Conservation (phyloP, 1,284 basidiomycete genomes). For the Phylloporus sp. region DNA sequence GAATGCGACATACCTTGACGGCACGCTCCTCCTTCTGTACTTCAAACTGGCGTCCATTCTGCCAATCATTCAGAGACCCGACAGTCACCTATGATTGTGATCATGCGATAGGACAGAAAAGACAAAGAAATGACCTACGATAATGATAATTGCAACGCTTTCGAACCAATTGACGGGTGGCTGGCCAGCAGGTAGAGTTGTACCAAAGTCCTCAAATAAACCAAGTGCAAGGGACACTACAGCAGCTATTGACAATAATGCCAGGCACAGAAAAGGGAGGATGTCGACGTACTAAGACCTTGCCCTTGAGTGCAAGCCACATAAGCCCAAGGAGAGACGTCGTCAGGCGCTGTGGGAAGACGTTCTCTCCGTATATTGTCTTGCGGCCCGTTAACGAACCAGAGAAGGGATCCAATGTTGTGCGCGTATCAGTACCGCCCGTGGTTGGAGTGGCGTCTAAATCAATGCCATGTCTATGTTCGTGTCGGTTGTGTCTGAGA, state of each 20-base stretch:
- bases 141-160: constrained; percentile 95
- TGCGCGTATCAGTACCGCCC: constrained; percentile 36
- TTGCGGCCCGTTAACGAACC: constrained; percentile 72
- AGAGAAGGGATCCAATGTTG: constrained; percentile 46
- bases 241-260: constrained; percentile 90
- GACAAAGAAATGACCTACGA: constrained; percentile 57
- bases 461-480: background rate
- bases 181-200: constrained; percentile 61
- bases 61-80: constrained; percentile 92
- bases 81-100: constrained; percentile 70
- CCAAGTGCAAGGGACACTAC: constrained; percentile 94
- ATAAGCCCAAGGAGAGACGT: constrained; percentile 88
- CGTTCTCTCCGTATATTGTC: constrained; percentile 85
- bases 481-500: too few species aligned
- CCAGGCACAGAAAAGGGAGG: constrained; percentile 42
- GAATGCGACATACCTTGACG: constrained; percentile 71
- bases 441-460: constrained; percentile 49
- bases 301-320: constrained; percentile 96
- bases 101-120: constrained; percentile 9
- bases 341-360: constrained; percentile 78
- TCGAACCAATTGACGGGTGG: constrained; percentile 97
- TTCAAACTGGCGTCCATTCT: constrained; percentile 97
- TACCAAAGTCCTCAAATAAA: constrained; percentile 92
- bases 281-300: constrained; percentile 77
- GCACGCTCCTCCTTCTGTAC: constrained; percentile 85